Base-by-base conservation (phyloP, 1,284 basidiomycete genomes). In the Stygiomarasmius scandens region DNA sequence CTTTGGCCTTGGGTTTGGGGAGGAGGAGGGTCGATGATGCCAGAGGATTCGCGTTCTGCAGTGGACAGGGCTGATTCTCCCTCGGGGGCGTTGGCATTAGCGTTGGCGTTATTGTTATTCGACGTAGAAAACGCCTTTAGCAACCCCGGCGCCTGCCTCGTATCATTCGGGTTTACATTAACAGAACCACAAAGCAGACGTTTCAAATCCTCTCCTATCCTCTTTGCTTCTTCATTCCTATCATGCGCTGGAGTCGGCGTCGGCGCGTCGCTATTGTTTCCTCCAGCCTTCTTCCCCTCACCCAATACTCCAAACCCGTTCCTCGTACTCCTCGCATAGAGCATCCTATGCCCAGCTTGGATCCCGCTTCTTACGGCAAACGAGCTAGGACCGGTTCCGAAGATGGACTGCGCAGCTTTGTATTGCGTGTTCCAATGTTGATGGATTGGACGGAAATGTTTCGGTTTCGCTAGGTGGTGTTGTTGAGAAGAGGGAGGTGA, bases 371-470 rank as follows among this genome's bases (percentile, higher is more conserved):
- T 85, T 24, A 90, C 76, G 0, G 87, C 84, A 46, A 86, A 66
- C 0, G 83, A 81, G 0, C 82, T 67, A 0, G 86, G 83, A 0
- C 87, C 85, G 38, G 56, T 54, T 36, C 77, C 73, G 71, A 91
- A 91, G 62, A 91, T 90, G 51, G 74, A 75, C 66, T 89, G 85
- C 1, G 89, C 89, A 16, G 87, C 83, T 63, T 78, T 81, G 75
- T 91, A 89, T 20, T 79, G 64, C 55, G 62, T 71, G 67, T 88
- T 89, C 89, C 88, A 91, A 24, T 69, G 74, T 65, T 91, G 89
- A 52, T 79, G 70, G n/a, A 64, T 69, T 19, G 11, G 38, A 16
- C 4, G 38, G 5, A 41, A 5, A 5, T n/a, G 38, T 6, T 41
- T 41, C n/a, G 38, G 38, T 9, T 4, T 12, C 16, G 38, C 8